These are phyloP conservation scores for Arabidopsis hybrid DNA, from an alignment of 441 rosid species.

Conservation along the genomic window DNA sequence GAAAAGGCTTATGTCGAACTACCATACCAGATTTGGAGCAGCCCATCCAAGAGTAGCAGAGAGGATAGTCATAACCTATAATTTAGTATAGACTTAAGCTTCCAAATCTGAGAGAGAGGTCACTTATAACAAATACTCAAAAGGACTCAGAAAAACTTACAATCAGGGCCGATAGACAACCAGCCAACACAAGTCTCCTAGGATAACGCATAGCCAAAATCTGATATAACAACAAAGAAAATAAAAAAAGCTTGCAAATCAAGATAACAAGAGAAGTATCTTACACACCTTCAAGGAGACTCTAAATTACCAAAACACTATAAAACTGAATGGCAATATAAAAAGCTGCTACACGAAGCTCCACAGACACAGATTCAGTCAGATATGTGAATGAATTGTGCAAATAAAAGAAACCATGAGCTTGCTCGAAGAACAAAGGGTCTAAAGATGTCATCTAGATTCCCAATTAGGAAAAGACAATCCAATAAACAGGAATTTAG, in stretches of 20 bases:
- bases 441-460: neutral
- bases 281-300: slow-evolving; percentile 16
- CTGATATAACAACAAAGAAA: slow-evolving; percentile 48
- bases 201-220: slow-evolving; percentile 98
- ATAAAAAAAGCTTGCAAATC: slow-evolving; percentile 8
- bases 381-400: neutral
- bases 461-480: neutral
- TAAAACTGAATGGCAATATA: neutral
- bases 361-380: neutral
- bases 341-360: neutral
- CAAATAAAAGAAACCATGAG: neutral
- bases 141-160: slow-evolving; percentile 53
- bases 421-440: neutral
- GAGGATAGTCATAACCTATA: slow-evolving; percentile 92
- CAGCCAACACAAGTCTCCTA: slow-evolving; percentile 89
- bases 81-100: slow-evolving; percentile 29
- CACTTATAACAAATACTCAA: slow-evolving; percentile 2
- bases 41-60: slow-evolving; percentile 95
- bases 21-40: slow-evolving; percentile 89
- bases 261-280: slow-evolving; percentile 1
- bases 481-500: neutral
- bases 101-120: neutral
- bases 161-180: slow-evolving; percentile 77
- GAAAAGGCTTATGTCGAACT: neutral
- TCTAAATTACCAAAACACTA: slow-evolving; percentile 18